phyloP scores from a whole-genome alignment of 306 rosid genomes.

The Lablab purpureus region DNA sequence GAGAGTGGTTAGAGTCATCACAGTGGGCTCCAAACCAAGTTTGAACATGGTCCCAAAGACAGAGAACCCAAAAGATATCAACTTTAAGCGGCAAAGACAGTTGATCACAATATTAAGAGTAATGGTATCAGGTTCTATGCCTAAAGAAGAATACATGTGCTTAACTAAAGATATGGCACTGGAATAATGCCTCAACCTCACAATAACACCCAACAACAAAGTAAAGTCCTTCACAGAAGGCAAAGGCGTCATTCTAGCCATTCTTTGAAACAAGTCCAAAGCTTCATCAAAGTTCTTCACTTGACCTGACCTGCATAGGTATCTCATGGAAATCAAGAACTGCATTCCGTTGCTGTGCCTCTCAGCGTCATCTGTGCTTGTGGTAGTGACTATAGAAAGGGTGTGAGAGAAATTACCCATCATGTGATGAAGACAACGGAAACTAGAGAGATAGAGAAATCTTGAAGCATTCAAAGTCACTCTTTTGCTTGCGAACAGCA shows the following conservation, averaged over 20 bases:
- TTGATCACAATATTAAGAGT: constrained; percentile 49
- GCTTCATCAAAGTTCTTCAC: constrained; percentile 36
- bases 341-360: constrained; percentile 23
- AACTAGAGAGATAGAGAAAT: not conserved
- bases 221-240: constrained; percentile 52
- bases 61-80: constrained; percentile 46
- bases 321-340: constrained; percentile 43
- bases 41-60: constrained; percentile 50
- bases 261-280: constrained; percentile 36
- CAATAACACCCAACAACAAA: constrained; percentile 44
- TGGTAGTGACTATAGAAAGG: not conserved
- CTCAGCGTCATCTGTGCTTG: not conserved
- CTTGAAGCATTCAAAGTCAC: constrained; percentile 24
- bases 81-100: constrained; percentile 47
- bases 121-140: constrained; percentile 39
- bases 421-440: constrained; percentile 11
- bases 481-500: not conserved
- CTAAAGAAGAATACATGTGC: constrained; percentile 35
- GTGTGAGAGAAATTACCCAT: constrained; percentile 8
- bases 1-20: constrained; percentile 49
- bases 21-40: constrained; percentile 52
- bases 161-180: constrained; percentile 45
- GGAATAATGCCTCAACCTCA: constrained; percentile 46
- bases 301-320: constrained; percentile 40
- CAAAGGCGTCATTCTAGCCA: constrained; percentile 49